These are phyloP conservation scores for Pyrus betulifolia DNA, from an alignment of 306 rosid genomes.

Conservation along the genomic window DNA sequence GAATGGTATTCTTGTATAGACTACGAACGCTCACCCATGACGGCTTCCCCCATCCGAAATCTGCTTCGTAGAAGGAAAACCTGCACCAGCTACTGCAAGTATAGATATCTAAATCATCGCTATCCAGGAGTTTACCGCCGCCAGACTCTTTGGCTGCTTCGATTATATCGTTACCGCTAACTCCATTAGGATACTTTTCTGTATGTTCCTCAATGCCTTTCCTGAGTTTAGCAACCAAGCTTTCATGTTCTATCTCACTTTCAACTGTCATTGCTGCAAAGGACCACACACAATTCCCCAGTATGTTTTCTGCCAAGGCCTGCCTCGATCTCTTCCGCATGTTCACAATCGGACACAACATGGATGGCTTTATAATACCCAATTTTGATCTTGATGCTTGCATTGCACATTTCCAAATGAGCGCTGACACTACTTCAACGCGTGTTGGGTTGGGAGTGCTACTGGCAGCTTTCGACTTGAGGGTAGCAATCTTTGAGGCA, in stretches of 20 bases:
- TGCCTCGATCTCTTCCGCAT: slow-evolving; percentile 20
- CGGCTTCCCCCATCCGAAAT: slow-evolving; percentile 36
- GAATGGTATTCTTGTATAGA: background rate
- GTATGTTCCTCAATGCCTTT: background rate
- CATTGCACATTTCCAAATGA: slow-evolving; percentile 45
- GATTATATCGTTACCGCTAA: background rate
- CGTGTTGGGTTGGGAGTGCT: slow-evolving; percentile 13
- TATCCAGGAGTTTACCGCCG: background rate
- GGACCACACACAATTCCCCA: slow-evolving; percentile 36
- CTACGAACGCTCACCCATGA: slow-evolving; percentile 7
- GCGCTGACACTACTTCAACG: slow-evolving; percentile 27
- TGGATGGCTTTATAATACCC: slow-evolving; percentile 6
- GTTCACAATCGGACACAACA: slow-evolving; percentile 29
- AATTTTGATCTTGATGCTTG: slow-evolving; percentile 8
- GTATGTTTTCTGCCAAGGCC: slow-evolving; percentile 4
- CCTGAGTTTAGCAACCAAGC: background rate
- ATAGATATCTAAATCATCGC: background rate
- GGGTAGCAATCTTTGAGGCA: slow-evolving; percentile 12
- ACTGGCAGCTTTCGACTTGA: slow-evolving; percentile 22
- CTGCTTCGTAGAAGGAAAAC: slow-evolving; percentile 11
- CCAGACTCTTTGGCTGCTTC: background rate
- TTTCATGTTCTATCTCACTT: background rate
- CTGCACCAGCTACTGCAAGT: slow-evolving; percentile 16
- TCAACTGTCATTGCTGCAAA: slow-evolving; percentile 1
- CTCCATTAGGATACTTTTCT: background rate